phyloP scores from a whole-genome alignment of 805 yeast species.

The Suhomyces emberorum region DNA sequence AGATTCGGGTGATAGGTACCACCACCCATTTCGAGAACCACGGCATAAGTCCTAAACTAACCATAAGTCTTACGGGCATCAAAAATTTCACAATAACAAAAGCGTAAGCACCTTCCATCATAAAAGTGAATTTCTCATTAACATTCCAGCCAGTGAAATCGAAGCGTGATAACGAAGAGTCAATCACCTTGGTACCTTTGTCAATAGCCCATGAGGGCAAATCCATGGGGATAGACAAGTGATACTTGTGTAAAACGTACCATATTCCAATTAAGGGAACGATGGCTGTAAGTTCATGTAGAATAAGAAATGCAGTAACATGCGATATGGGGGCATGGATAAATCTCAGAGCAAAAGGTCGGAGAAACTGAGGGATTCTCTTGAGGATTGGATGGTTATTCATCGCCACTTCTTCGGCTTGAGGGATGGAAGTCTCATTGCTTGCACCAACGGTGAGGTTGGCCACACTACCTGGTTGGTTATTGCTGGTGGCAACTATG shows the following conservation, averaged over 20 bases:
- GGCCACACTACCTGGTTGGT: not conserved
- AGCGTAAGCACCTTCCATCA: slow-evolving; percentile 73
- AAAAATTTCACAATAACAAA: slow-evolving; percentile 64
- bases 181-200: slow-evolving; percentile 57
- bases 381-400: slow-evolving; percentile 23
- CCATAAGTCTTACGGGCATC: slow-evolving; percentile 50
- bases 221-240: slow-evolving; percentile 51
- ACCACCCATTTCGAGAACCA: slow-evolving; percentile 52
- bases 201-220: slow-evolving; percentile 59
- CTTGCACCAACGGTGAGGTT: not conserved
- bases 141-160: slow-evolving; percentile 34
- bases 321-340: slow-evolving; percentile 57
- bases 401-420: not conserved
- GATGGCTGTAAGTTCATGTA: slow-evolving; percentile 76
- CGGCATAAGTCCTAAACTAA: slow-evolving; percentile 55
- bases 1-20: slow-evolving; percentile 40
- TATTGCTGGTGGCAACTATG: not conserved
- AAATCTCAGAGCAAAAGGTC: slow-evolving; percentile 49
- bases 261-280: slow-evolving; percentile 66
- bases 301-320: slow-evolving; percentile 58
- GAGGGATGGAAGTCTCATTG: not conserved
- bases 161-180: slow-evolving; percentile 43
- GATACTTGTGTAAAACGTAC: slow-evolving; percentile 57
- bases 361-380: slow-evolving; percentile 49
- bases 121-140: slow-evolving; percentile 50